These are phyloP conservation scores for Talaromyces rugulosus DNA, from an alignment of 2,329 filamentous ascomycete species.

Conservation along the genomic window DNA sequence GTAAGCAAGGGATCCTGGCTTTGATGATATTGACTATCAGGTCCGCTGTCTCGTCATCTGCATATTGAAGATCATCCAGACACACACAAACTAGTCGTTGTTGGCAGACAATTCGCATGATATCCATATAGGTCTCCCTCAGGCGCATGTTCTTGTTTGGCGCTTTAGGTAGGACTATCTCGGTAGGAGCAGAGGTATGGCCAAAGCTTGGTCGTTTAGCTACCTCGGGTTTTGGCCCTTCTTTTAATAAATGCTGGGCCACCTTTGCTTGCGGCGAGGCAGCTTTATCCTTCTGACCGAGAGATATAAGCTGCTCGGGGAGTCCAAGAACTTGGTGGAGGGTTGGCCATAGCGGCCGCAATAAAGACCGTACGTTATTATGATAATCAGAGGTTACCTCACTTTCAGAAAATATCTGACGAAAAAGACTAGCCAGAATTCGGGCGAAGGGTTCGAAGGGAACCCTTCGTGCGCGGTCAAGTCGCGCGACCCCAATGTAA, in stretches of 20 bases:
- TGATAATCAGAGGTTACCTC: slow-evolving; percentile 61
- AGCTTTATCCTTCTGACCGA: slow-evolving; percentile 32
- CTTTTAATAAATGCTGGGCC: slow-evolving; percentile 28
- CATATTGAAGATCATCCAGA: slow-evolving; percentile 85
- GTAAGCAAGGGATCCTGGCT: slow-evolving; percentile 73
- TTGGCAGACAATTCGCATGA: slow-evolving; percentile 73
- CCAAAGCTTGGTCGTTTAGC: slow-evolving; percentile 30
- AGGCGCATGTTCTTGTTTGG: slow-evolving; percentile 59
- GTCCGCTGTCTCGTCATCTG: slow-evolving; percentile 81
- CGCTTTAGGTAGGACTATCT: slow-evolving; percentile 37
- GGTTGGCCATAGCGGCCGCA: slow-evolving; percentile 55
- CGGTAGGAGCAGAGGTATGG: slow-evolving; percentile 32
- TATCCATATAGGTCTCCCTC: slow-evolving; percentile 83
- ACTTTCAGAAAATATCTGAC: slow-evolving; percentile 62
- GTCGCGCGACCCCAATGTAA: slow-evolving; percentile 58
- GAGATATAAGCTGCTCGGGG: slow-evolving; percentile 60
- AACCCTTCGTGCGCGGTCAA: slow-evolving; percentile 55
- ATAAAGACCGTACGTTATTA: slow-evolving; percentile 51
- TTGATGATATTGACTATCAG: slow-evolving; percentile 76
- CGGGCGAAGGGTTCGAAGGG: slow-evolving; percentile 60
- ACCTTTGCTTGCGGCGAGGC: slow-evolving; percentile 25
- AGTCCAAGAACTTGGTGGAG: slow-evolving; percentile 57
- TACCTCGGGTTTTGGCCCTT: slow-evolving; percentile 26
- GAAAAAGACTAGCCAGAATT: slow-evolving; percentile 57
- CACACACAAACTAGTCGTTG: slow-evolving; percentile 86